These are phyloP conservation scores for Gossypium ekmanianum DNA, from an alignment of 345 rosid species.

Conservation along the genomic window DNA sequence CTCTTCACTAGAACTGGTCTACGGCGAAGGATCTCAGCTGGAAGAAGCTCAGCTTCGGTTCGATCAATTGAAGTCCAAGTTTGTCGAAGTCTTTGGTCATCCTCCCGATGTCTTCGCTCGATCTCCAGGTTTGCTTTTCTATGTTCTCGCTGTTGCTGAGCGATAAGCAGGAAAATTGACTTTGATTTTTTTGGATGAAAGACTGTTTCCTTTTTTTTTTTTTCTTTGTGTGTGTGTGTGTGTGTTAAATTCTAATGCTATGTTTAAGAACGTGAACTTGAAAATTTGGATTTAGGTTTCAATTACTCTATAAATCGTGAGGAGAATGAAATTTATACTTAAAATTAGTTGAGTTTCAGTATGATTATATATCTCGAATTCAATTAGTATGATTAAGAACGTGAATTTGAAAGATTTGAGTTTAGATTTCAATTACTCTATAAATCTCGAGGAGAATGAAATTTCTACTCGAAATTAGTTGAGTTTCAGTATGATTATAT, in stretches of 20 bases:
- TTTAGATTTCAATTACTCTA: too few species aligned
- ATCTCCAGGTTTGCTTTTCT: constrained; percentile 60
- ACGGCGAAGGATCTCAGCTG: constrained; percentile 68
- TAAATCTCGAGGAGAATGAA: neutral
- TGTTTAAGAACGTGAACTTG: neutral
- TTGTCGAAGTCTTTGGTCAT: constrained; percentile 55
- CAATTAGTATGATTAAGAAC: too few species aligned
- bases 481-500: neutral
- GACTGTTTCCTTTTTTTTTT: neutral
- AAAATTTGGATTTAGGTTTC: neutral
- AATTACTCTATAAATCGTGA: too few species aligned
- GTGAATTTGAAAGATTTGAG: too few species aligned
- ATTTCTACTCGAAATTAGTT: neutral
- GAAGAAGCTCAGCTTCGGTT: constrained; percentile 79
- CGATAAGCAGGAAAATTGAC: neutral
- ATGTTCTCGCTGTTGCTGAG: constrained; percentile 8
- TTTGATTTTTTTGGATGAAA: constrained; percentile 1
- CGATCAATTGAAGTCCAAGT: constrained; percentile 56
- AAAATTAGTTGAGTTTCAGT: too few species aligned
- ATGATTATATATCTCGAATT: too few species aligned
- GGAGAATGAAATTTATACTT: too few species aligned
- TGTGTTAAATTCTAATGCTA: too few species aligned
- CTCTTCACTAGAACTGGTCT: constrained; percentile 62
- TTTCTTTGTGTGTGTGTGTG: too few species aligned
- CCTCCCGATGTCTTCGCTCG: constrained; percentile 73